A percentile compares a stretch with the other conserved stretches of the same genome.
These are phyloP conservation scores for Prunus campanulata DNA, from an alignment of 306 rosid genomes.

Conservation along the genomic window DNA sequence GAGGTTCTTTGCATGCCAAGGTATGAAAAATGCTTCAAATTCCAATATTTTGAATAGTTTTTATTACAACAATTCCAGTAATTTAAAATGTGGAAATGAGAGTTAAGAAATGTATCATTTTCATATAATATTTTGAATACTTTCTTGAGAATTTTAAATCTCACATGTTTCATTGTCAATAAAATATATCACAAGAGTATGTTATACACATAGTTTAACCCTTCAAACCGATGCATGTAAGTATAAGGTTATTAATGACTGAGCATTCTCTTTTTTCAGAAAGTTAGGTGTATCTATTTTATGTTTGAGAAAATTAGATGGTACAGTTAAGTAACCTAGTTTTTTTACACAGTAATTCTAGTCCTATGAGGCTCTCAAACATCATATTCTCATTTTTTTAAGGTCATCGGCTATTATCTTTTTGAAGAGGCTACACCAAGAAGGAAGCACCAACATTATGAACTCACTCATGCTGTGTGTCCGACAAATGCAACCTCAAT, in stretches of 20 bases:
- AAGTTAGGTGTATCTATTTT: no score
- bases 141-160: no score
- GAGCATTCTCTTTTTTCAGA: no score
- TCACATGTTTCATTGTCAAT: no score
- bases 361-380: background rate
- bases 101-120: background rate
- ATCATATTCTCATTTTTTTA: background rate
- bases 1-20: constrained; percentile 72
- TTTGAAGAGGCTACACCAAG: constrained; percentile 55
- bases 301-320: no score
- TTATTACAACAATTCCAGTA: background rate
- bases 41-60: background rate
- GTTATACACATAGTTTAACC: no score
- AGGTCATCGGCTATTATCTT: constrained; percentile 64
- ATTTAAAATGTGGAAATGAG: background rate
- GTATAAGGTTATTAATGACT: no score
- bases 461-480: constrained; percentile 54
- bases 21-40: constrained; percentile 33
- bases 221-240: no score
- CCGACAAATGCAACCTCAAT: constrained; percentile 52
- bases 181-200: no score
- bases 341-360: no score
- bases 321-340: no score
- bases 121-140: no score
- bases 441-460: constrained; percentile 49